These are phyloP conservation scores for Fusarium neocosmosporiellum DNA, from an alignment of 2,329 filamentous ascomycete species.

Conservation along the genomic window DNA sequence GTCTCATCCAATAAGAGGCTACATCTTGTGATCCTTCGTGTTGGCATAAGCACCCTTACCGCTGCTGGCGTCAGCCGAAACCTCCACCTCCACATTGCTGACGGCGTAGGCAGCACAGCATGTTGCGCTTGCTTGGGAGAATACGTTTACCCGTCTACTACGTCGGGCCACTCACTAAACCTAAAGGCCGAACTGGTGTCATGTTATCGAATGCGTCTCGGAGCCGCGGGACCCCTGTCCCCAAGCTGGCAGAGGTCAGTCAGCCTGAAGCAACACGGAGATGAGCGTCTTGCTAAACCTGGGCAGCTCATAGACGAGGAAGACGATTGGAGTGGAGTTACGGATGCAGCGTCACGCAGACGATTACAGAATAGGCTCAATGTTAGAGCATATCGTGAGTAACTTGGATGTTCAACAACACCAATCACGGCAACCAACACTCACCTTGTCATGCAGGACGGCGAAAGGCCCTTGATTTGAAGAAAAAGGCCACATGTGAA, in stretches of 20 bases:
- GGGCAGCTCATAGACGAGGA: neutral
- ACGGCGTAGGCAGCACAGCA: neutral
- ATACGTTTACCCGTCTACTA: neutral
- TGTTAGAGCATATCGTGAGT: neutral
- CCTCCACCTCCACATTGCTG: neutral
- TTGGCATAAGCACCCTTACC: neutral
- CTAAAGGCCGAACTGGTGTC: neutral
- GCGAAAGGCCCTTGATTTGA: neutral
- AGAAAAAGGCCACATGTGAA: neutral
- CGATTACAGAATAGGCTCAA: neutral
- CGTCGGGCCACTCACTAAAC: accelerated
- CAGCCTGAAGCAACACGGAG: neutral
- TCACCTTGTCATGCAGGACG: neutral
- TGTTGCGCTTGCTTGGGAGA: neutral
- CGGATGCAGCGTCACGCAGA: neutral
- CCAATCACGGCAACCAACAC: too few species aligned
- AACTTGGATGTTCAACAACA: too few species aligned
- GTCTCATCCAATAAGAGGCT: neutral
- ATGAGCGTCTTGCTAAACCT: neutral
- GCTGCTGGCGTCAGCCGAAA: neutral
- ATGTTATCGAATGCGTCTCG: neutral
- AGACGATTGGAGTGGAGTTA: constrained; percentile 2
- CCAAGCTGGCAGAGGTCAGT: neutral
- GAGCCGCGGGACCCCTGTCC: neutral
- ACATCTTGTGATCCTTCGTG: neutral